phyloP scores from a whole-genome alignment of 176 grass and related monocot genomes.

The Paspalum vaginatum region DNA sequence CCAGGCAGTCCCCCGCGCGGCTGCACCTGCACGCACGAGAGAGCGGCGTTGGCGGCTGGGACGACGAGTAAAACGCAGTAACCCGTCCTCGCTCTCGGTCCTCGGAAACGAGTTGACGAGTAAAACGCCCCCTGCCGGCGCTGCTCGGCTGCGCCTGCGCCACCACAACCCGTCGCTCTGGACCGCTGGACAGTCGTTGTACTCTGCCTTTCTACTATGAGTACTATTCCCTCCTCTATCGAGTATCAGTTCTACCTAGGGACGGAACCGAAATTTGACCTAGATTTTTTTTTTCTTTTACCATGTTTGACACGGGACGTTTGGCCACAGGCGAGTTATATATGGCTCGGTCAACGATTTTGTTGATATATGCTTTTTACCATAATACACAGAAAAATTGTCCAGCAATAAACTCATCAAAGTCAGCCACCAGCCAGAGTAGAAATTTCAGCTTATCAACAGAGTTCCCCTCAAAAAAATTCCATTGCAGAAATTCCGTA shows the following conservation, averaged over 20 bases:
- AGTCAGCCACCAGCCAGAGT: background rate
- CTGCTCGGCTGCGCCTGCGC: background rate
- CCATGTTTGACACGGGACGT: background rate
- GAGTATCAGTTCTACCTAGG: background rate
- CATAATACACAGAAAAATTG: background rate
- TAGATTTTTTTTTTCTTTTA: background rate
- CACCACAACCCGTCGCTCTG: background rate
- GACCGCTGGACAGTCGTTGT: background rate
- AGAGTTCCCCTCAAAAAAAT: background rate
- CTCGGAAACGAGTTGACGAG: constrained; percentile 32
- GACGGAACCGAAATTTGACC: background rate
- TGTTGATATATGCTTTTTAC: background rate
- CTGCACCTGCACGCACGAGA: too few relatives aligned
- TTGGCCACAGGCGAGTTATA: too few relatives aligned
- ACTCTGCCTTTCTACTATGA: background rate
- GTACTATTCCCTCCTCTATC: too few relatives aligned
- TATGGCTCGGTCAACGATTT: background rate
- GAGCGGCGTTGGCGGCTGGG: too few relatives aligned
- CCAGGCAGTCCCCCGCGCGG: too few relatives aligned
- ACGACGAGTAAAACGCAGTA: too few relatives aligned
- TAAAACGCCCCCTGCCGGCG: background rate
- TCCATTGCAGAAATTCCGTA: background rate
- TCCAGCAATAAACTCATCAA: background rate
- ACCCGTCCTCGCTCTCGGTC: constrained; percentile 3
- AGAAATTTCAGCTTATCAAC: background rate